Percentiles rank a stretch among this genome's conserved stretches.
Conservation (phyloP, 2,329 filamentous ascomycete genomes). For the Fusarium nurragi region DNA sequence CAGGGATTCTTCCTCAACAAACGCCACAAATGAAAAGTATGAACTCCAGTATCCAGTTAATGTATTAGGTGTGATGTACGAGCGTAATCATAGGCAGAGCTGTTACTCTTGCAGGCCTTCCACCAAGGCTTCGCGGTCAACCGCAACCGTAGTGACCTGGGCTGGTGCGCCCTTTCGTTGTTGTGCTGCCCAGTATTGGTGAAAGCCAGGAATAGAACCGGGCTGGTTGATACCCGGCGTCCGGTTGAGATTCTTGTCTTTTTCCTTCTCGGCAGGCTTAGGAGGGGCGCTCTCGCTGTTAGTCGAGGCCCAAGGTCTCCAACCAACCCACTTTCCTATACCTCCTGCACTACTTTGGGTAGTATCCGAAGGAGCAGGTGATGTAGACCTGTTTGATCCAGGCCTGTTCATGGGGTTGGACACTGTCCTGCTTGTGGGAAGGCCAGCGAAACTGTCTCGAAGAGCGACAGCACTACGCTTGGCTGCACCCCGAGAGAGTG, state of each 20-base stretch:
- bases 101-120: conserved; percentile 60
- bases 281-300: conserved; percentile 16
- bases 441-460: conserved; percentile 62
- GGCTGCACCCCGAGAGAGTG: conserved; percentile 57
- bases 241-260: conserved; percentile 56
- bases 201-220: conserved; percentile 77
- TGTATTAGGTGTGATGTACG: conserved; percentile 19
- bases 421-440: conserved; percentile 48
- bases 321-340: conserved; percentile 58
- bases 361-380: conserved; percentile 39
- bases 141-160: conserved; percentile 64
- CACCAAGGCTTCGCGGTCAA: conserved; percentile 69
- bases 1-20: conserved; percentile 31
- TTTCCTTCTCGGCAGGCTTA: conserved; percentile 43
- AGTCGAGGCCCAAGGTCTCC: conserved; percentile 58
- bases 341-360: conserved; percentile 41
- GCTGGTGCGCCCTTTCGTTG: conserved; percentile 63
- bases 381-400: conserved; percentile 34
- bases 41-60: conserved; percentile 35
- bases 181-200: conserved; percentile 62
- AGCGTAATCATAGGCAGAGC: not conserved
- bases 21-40: conserved; percentile 40
- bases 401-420: conserved; percentile 47
- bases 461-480: conserved; percentile 65
- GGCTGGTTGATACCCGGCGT: conserved; percentile 81